Evolutionary conservation across 2,329 filamentous ascomycete genomes (phyloP).

Genomic region (Corynespora cassiicola): DNA sequence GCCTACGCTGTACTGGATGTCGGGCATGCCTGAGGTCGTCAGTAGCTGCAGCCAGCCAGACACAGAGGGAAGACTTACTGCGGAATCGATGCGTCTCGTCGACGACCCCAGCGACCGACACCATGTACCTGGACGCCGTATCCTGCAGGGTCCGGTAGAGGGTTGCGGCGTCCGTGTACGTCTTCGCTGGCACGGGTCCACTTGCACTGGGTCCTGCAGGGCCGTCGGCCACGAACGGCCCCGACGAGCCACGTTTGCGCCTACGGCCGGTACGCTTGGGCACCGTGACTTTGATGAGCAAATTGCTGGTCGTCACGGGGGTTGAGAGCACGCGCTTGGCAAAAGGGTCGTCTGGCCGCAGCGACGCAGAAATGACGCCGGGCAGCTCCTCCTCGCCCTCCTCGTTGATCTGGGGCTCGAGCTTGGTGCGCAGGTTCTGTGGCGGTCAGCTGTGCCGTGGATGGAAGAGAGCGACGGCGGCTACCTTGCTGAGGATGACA

Average conservation of each 20-base stretch:
- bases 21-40: slow-evolving; percentile 67
- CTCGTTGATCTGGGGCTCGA: slow-evolving; percentile 26
- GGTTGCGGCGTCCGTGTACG: slow-evolving; percentile 31
- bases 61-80: slow-evolving; percentile 52
- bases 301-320: slow-evolving; percentile 77
- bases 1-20: slow-evolving; percentile 81
- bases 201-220: slow-evolving; percentile 10
- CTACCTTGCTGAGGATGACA: slow-evolving; percentile 60
- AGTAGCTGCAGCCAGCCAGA: slow-evolving; percentile 11
- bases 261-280: slow-evolving; percentile 87
- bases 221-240: slow-evolving; percentile 60
- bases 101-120: slow-evolving; percentile 75
- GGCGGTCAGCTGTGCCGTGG: slow-evolving; percentile 5
- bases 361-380: slow-evolving; percentile 69
- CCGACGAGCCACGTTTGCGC: slow-evolving; percentile 78
- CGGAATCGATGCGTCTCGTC: slow-evolving; percentile 86
- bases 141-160: slow-evolving; percentile 72
- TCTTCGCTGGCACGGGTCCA: slow-evolving; percentile 3
- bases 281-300: slow-evolving; percentile 85
- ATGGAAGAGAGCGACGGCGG: slow-evolving; percentile 12
- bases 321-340: slow-evolving; percentile 80
- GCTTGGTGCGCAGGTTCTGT: slow-evolving; percentile 35
- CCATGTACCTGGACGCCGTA: slow-evolving; percentile 69
- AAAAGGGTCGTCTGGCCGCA: slow-evolving; percentile 80
- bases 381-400: slow-evolving; percentile 48